Percentiles rank a stretch among this genome's conserved stretches.
These are phyloP conservation scores for Trichoderma sp. DNA, from an alignment of 2,329 filamentous ascomycete species.

Conservation along the genomic window DNA sequence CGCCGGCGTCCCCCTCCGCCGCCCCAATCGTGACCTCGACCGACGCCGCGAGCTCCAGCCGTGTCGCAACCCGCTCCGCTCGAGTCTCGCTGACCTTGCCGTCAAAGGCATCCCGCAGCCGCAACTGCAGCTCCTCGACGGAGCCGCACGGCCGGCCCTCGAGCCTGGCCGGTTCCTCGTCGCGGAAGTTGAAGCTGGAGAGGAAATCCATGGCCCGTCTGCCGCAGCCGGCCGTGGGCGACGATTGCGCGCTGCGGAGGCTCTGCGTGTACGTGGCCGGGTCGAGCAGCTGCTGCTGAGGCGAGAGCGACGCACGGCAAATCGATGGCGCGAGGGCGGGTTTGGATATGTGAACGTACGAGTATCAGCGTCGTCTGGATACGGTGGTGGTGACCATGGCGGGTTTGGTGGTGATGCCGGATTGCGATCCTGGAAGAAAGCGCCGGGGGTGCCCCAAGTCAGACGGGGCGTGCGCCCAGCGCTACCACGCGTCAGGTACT, in stretches of 20 bases:
- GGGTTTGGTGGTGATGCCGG: conserved; percentile 2
- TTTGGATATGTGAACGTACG: too few species aligned
- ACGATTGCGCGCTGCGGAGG: conserved; percentile 30
- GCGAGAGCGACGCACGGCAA: conserved; percentile 2
- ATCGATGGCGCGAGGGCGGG: conserved; percentile 20
- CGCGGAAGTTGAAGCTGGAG: conserved; percentile 41
- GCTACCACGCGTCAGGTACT: conserved; percentile 15
- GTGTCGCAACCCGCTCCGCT: conserved; percentile 53
- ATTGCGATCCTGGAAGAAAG: conserved; percentile 9
- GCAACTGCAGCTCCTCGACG: conserved; percentile 50
- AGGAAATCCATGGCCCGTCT: conserved; percentile 45
- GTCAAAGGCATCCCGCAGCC: conserved; percentile 47
- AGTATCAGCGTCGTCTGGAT: too few species aligned
- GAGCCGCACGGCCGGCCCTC: conserved; percentile 38
- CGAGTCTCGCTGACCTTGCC: conserved; percentile 51
- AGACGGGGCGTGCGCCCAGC: conserved; percentile 25
- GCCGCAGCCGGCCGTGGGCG: conserved; percentile 4
- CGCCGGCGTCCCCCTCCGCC: conserved; percentile 42
- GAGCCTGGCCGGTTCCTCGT: conserved; percentile 11
- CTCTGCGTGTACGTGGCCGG: conserved; percentile 29
- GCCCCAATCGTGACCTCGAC: conserved; percentile 48
- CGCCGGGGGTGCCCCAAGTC: conserved; percentile 6
- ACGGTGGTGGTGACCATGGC: conserved; percentile 12
- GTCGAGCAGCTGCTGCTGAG: conserved; percentile 32
- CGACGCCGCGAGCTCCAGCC: conserved; percentile 50